Percentiles rank a stretch among this genome's conserved stretches.
Evolutionary conservation across 2,329 filamentous ascomycete species (phyloP).

Genomic region (Capronia americana): DNA sequence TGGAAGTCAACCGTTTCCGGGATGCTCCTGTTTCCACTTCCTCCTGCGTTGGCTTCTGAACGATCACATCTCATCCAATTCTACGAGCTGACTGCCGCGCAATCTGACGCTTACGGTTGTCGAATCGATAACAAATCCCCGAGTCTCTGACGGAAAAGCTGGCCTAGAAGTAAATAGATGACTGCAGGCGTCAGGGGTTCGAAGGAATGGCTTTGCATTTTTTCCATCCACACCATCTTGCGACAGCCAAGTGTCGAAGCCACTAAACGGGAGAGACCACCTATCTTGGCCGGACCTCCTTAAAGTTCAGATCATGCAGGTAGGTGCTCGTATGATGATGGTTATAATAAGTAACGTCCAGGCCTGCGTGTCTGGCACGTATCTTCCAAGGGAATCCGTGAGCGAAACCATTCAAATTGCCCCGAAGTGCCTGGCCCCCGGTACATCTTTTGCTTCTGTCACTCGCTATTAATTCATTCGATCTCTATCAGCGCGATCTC

Average conservation of each 20-base stretch:
- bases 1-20: slow-evolving; percentile 3
- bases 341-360: slow-evolving; percentile 16
- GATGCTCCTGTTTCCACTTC: slow-evolving; percentile 2
- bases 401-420: background rate
- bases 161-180: slow-evolving; percentile 17
- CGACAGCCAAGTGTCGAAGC: slow-evolving; percentile 20
- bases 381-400: background rate
- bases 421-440: background rate
- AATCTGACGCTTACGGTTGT: slow-evolving; percentile 8
- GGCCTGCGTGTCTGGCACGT: background rate
- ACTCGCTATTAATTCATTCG: background rate
- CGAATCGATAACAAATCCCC: background rate
- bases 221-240: background rate
- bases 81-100: slow-evolving; percentile 5
- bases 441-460: background rate
- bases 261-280: slow-evolving; percentile 18
- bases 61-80: background rate
- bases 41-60: background rate
- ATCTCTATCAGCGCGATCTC: background rate
- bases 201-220: slow-evolving; percentile 6
- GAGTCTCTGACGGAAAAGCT: background rate
- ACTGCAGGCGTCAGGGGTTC: slow-evolving; percentile 13
- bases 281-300: slow-evolving; percentile 21
- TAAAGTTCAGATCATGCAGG: slow-evolving; percentile 1
- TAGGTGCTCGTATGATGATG: slow-evolving; percentile 1